Percentiles rank a stretch among this genome's conserved stretches.
Evolutionary conservation across 2,329 filamentous ascomycete genomes (phyloP).

Genomic region (Fusarium nodosum): DNA sequence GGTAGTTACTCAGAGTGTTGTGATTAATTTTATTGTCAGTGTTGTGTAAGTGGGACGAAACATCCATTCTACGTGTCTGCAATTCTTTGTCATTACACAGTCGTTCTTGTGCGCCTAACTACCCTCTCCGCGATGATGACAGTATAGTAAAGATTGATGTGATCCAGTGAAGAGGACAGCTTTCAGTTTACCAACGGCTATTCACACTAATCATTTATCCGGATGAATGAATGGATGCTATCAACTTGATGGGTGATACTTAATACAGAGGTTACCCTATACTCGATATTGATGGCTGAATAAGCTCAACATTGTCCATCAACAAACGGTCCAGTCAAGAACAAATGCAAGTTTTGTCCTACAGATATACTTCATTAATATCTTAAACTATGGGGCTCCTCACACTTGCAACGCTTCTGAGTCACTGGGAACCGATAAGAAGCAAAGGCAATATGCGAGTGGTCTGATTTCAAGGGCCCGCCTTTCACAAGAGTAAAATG

Average conservation of each 20-base stretch:
- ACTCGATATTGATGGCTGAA: background rate
- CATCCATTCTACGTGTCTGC: no score
- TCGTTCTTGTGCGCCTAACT: no score
- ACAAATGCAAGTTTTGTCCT: background rate
- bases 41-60: background rate
- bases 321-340: background rate
- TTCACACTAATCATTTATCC: background rate
- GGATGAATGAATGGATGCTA: no score
- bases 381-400: background rate
- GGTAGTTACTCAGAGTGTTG: background rate
- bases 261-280: background rate
- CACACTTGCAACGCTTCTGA: background rate
- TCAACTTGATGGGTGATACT: background rate
- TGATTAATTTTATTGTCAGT: background rate
- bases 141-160: no score
- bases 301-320: background rate
- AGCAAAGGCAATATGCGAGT: constrained; percentile 8
- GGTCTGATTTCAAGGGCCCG: constrained; percentile 18
- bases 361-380: background rate
- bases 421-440: background rate
- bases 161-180: background rate
- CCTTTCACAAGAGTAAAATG: constrained; percentile 5
- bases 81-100: no score
- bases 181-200: background rate
- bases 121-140: background rate